Conservation (phyloP, 1,139 yeast genomes). For the Nakaseomyces nivariensis region DNA sequence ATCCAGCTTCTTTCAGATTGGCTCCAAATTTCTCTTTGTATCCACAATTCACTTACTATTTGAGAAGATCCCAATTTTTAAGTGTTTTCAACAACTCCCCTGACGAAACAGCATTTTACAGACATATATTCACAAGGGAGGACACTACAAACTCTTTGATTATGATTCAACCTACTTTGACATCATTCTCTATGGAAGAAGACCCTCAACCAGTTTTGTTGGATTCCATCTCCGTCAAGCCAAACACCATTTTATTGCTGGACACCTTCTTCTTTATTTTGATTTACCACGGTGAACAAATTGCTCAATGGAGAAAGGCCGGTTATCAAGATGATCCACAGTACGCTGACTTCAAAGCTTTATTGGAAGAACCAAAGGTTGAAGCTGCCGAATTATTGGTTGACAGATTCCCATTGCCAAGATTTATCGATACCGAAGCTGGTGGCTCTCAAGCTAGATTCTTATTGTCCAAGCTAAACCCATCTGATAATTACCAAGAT, state of each 20-base stretch:
- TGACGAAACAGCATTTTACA: conserved; percentile 95
- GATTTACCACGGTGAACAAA: conserved; percentile 89
- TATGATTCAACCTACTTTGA: conserved; percentile 94
- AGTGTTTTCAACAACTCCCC: conserved; percentile 97
- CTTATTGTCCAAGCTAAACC: conserved; percentile 86
- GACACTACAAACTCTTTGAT: conserved; percentile 85
- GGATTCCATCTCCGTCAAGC: conserved; percentile 86
- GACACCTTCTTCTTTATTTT: conserved; percentile 96
- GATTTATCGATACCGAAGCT: conserved; percentile 93
- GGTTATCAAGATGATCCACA: conserved; percentile 90
- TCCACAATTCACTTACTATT: conserved; percentile 92
- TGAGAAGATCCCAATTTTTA: conserved; percentile 92
- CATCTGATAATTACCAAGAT: conserved; percentile 75
- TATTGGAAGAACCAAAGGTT: conserved; percentile 80
- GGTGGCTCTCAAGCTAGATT: conserved; percentile 98
- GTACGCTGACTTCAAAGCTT: conserved; percentile 75
- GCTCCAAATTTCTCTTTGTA: conserved; percentile 72
- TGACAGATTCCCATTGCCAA: conserved; percentile 93
- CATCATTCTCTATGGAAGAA: conserved; percentile 74
- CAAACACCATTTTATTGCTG: conserved; percentile 75
- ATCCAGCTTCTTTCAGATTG: conserved; percentile 64
- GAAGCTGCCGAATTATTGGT: conserved; percentile 88
- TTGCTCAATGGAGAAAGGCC: conserved; percentile 94
- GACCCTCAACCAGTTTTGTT: conserved; percentile 88
- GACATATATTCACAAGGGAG: conserved; percentile 85